phyloP scores from a whole-genome alignment of 2,329 filamentous ascomycete species.

The Seiridium cupressi region DNA sequence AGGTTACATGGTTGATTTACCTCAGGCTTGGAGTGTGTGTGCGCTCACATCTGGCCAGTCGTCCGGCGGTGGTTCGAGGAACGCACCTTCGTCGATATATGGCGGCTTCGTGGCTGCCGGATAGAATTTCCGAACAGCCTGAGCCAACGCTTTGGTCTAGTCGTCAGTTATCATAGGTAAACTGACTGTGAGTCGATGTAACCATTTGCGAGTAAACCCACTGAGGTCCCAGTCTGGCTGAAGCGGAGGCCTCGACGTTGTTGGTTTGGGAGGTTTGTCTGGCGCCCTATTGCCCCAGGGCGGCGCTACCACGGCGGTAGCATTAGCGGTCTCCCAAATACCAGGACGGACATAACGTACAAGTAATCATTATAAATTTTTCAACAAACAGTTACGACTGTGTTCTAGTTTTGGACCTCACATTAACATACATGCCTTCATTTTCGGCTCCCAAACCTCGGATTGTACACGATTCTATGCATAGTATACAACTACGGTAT shows the following conservation, averaged over 20 bases:
- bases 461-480: too few relatives aligned
- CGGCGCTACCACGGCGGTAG: too few relatives aligned
- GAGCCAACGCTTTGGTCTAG: not conserved
- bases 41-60: not conserved
- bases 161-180: not conserved
- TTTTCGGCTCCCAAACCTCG: too few relatives aligned
- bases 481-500: too few relatives aligned
- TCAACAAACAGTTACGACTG: too few relatives aligned
- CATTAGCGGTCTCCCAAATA: too few relatives aligned
- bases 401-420: too few relatives aligned
- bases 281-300: not conserved
- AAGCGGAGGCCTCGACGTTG: not conserved
- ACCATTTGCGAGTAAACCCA: not conserved
- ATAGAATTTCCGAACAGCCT: not conserved
- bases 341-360: too few relatives aligned
- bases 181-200: not conserved
- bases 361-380: too few relatives aligned
- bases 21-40: not conserved
- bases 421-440: too few relatives aligned
- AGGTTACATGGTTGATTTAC: not conserved
- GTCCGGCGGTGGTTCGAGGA: not conserved
- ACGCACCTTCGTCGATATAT: not conserved
- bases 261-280: not conserved
- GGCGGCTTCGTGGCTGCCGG: not conserved
- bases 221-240: not conserved